phyloP scores from a whole-genome alignment of 192 early-diverging fungal species.

The Chytriomyces confervae region DNA sequence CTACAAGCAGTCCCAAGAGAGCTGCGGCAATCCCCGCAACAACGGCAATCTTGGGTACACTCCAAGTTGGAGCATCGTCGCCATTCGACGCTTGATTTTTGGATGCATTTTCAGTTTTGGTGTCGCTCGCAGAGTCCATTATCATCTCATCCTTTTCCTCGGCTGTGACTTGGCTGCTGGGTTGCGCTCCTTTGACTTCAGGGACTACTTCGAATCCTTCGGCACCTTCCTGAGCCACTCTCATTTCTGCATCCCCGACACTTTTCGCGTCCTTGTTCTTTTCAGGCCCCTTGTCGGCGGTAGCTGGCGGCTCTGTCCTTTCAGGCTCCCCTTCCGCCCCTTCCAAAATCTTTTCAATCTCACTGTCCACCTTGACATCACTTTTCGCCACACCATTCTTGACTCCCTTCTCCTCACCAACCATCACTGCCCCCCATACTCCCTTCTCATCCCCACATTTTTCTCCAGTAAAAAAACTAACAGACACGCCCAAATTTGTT shows the following conservation, averaged over 20 bases:
- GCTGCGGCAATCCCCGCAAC: not conserved
- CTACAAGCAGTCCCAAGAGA: not conserved
- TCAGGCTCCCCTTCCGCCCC: too few relatives aligned
- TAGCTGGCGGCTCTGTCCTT: not conserved
- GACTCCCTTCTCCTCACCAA: not conserved
- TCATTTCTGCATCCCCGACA: too few relatives aligned
- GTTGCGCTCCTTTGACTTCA: not conserved
- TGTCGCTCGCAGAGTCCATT: not conserved
- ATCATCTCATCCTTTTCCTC: too few relatives aligned
- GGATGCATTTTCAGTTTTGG: not conserved
- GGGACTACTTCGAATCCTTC: not conserved
- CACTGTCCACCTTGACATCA: not conserved
- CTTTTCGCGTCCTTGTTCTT: too few relatives aligned
- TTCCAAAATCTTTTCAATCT: not conserved
- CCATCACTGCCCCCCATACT: not conserved
- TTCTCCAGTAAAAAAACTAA: conserved; percentile 10
- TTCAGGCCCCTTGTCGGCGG: not conserved
- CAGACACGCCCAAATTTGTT: not conserved
- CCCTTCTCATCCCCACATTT: not conserved
- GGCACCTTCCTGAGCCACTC: not conserved
- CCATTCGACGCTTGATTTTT: not conserved
- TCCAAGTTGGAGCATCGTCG: not conserved
- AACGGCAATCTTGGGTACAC: not conserved
- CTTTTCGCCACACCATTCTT: not conserved
- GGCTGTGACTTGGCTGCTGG: too few relatives aligned